Evolutionary conservation across 148 eudicot species (phyloP).

Genomic region (Rhododendron molle): DNA sequence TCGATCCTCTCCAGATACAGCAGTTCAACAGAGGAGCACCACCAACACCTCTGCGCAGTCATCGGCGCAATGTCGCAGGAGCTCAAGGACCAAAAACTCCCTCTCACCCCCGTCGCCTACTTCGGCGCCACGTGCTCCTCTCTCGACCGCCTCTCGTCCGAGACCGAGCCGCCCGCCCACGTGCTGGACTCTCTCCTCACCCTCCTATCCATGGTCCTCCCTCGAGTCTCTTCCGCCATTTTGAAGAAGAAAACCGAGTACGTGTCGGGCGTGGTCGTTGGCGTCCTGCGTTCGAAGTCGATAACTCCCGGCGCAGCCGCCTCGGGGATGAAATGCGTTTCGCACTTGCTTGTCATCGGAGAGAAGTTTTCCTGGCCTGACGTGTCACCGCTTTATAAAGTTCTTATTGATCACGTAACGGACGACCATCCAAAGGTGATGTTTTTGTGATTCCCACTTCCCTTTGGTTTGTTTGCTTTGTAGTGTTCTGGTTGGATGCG

Average conservation of each 20-base stretch:
- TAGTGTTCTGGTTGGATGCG: background rate
- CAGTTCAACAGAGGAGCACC: slow-evolving; percentile 36
- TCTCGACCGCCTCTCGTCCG: slow-evolving; percentile 43
- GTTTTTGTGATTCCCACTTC: background rate
- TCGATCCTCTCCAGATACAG: slow-evolving; percentile 41
- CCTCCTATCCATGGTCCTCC: slow-evolving; percentile 45
- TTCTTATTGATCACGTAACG: slow-evolving; percentile 39
- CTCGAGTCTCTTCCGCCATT: slow-evolving; percentile 26
- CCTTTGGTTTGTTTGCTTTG: background rate
- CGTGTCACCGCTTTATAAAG: slow-evolving; percentile 36
- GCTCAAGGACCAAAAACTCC: slow-evolving; percentile 49
- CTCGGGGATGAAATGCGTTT: slow-evolving; percentile 45
- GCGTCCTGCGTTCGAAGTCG: slow-evolving; percentile 24
- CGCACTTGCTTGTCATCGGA: slow-evolving; percentile 33
- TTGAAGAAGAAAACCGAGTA: slow-evolving; percentile 34
- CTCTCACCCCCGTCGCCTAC: slow-evolving; percentile 59
- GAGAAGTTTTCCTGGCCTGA: slow-evolving; percentile 47
- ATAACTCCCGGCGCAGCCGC: slow-evolving; percentile 26
- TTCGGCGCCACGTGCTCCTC: slow-evolving; percentile 68
- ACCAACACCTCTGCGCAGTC: slow-evolving; percentile 66
- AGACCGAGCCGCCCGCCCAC: slow-evolving; percentile 27
- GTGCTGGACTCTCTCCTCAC: slow-evolving; percentile 48
- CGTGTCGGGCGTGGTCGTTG: slow-evolving; percentile 37
- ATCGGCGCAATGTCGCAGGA: slow-evolving; percentile 71
- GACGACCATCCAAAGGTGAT: slow-evolving; percentile 58